phyloP scores from a whole-genome alignment of 2,329 filamentous ascomycete species.

The Ophiocordyceps polyrhachis-furcata region DNA sequence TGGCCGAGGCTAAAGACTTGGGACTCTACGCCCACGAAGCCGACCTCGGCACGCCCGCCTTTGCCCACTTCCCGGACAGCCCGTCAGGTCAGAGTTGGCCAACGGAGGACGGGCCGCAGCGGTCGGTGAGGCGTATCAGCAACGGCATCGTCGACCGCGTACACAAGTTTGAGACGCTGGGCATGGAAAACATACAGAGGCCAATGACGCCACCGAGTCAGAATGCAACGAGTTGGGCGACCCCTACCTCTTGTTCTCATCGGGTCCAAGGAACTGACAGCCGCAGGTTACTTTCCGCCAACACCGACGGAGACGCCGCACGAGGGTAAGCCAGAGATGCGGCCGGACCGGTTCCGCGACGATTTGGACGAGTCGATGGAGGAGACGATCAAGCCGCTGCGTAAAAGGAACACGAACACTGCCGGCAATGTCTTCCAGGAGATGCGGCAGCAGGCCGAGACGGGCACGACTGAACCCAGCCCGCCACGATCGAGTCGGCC shows the following conservation, averaged over 20 bases:
- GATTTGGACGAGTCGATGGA: slow-evolving; percentile 48
- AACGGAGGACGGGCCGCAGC: slow-evolving; percentile 28
- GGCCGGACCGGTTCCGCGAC: slow-evolving; percentile 34
- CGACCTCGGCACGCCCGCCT: slow-evolving; percentile 28
- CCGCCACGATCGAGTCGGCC: slow-evolving; percentile 34
- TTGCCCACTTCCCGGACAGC: slow-evolving; percentile 30
- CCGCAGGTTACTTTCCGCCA: slow-evolving; percentile 41
- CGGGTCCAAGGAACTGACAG: neutral
- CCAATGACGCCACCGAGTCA: slow-evolving; percentile 45
- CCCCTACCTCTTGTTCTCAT: neutral
- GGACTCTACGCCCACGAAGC: slow-evolving; percentile 29
- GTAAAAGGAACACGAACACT: slow-evolving; percentile 22
- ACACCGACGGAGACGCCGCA: slow-evolving; percentile 49
- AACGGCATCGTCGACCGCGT: slow-evolving; percentile 42
- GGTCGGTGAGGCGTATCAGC: slow-evolving; percentile 31
- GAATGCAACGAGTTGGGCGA: slow-evolving; percentile 40
- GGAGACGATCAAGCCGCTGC: slow-evolving; percentile 41
- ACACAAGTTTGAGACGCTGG: slow-evolving; percentile 37
- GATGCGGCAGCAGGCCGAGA: slow-evolving; percentile 37
- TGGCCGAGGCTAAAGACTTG: slow-evolving; percentile 26
- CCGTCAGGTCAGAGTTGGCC: slow-evolving; percentile 27
- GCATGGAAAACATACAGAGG: slow-evolving; percentile 24
- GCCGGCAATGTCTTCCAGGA: slow-evolving; percentile 37
- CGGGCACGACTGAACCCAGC: slow-evolving; percentile 29
- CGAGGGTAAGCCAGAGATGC: slow-evolving; percentile 24